A percentile compares a stretch with the other conserved stretches of the same genome.
These are phyloP conservation scores for Suillus luteus DNA, from an alignment of 768 basidiomycete genomes.

Conservation along the genomic window DNA sequence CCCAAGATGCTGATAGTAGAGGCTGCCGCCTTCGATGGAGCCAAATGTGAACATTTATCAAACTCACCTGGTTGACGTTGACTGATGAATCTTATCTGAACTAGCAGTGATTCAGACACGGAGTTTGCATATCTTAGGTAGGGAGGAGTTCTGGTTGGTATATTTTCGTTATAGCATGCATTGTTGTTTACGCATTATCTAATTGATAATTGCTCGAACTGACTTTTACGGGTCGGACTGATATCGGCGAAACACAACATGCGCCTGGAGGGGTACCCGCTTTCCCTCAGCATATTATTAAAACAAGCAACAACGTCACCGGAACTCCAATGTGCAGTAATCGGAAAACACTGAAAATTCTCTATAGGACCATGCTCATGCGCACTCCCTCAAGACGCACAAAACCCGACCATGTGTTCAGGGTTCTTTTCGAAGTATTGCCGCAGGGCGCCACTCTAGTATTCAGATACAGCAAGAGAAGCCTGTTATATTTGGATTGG, in stretches of 20 bases:
- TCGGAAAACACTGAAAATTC: slow-evolving; percentile 34
- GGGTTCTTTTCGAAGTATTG: slow-evolving; percentile 22
- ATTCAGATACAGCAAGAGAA: slow-evolving; percentile 37
- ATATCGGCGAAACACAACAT: slow-evolving; percentile 22
- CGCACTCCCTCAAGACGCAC: slow-evolving; percentile 31
- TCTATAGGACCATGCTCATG: no score
- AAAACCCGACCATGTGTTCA: slow-evolving; percentile 31
- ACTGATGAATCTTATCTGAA: slow-evolving; percentile 22
- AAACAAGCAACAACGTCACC: slow-evolving; percentile 23
- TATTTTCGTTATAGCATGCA: not conserved
- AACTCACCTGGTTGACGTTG: not conserved
- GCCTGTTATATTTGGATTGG: slow-evolving; percentile 33
- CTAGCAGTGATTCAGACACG: slow-evolving; percentile 35
- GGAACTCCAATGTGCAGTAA: slow-evolving; percentile 34
- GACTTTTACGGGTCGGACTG: slow-evolving; percentile 14
- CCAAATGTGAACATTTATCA: not conserved
- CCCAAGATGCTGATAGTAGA: slow-evolving; percentile 13
- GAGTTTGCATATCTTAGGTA: slow-evolving; percentile 35
- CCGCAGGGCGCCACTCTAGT: slow-evolving; percentile 35
- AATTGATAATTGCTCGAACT: not conserved
- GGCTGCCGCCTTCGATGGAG: not conserved
- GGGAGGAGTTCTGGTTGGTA: slow-evolving; percentile 32
- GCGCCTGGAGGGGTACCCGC: slow-evolving; percentile 35
- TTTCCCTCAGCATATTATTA: slow-evolving; percentile 29
- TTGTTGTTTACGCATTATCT: not conserved